Conservation (phyloP, 2,329 filamentous ascomycete genomes). For the Geosmithia putterillii region DNA sequence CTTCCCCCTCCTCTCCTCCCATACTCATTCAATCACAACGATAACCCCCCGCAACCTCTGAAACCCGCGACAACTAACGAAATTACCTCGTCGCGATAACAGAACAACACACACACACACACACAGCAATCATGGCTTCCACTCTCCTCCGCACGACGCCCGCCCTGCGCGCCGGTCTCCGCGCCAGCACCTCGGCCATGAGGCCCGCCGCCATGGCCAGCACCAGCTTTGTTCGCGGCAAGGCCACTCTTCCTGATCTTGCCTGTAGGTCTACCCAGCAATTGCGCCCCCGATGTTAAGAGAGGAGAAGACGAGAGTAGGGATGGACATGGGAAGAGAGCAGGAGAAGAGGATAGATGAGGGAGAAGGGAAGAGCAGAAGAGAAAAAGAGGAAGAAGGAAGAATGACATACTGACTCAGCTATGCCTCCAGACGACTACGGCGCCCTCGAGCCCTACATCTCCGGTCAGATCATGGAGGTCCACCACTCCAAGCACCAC, state of each 20-base stretch:
- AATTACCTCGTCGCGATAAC: too few relatives aligned
- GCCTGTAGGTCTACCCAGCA: conserved; percentile 26
- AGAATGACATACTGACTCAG: background rate
- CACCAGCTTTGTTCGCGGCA: conserved; percentile 70
- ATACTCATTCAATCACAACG: too few relatives aligned
- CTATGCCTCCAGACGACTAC: conserved; percentile 64
- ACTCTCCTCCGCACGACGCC: conserved; percentile 61
- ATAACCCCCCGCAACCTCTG: background rate
- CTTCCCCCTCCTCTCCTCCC: background rate
- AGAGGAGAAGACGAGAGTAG: background rate
- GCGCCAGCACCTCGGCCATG: conserved; percentile 51
- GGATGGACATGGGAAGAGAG: too few relatives aligned
- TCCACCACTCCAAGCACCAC: conserved; percentile 91
- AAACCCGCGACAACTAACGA: background rate
- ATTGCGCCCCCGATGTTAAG: background rate
- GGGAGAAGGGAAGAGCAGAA: too few relatives aligned
- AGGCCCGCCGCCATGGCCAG: conserved; percentile 55
- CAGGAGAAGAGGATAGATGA: too few relatives aligned
- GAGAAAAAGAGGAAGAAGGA: too few relatives aligned
- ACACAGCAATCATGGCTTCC: conserved; percentile 55
- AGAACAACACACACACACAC: background rate
- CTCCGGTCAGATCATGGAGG: conserved; percentile 89
- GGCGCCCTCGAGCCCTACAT: conserved; percentile 78
- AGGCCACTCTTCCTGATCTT: conserved; percentile 92
- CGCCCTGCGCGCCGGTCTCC: conserved; percentile 57